phyloP scores from a whole-genome alignment of 768 basidiomycete genomes.

The Boletus huronensis region DNA sequence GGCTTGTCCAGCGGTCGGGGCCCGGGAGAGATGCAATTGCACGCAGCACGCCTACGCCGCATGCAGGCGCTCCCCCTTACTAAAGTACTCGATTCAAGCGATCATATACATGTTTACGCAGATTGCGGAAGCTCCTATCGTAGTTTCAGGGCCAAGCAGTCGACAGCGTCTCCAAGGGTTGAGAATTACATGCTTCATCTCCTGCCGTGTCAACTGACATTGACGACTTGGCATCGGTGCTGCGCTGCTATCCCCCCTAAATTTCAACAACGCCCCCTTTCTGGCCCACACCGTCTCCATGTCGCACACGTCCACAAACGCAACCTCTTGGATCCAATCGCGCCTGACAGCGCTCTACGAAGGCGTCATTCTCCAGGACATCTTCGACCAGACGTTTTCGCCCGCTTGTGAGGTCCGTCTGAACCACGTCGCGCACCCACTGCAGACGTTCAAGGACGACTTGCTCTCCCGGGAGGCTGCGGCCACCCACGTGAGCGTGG shows the following conservation, averaged over 20 bases:
- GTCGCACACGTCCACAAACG: neutral
- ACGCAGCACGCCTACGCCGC: too few relatives aligned
- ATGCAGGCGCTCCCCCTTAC: too few relatives aligned
- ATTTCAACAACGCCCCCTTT: neutral
- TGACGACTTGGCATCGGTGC: neutral
- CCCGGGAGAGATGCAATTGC: too few relatives aligned
- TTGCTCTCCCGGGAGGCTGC: slow-evolving; percentile 20
- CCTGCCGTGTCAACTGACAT: neutral
- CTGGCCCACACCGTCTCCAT: neutral
- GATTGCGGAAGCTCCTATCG: too few relatives aligned
- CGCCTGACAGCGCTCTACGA: slow-evolving; percentile 30
- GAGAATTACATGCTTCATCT: too few relatives aligned
- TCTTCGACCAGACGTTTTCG: slow-evolving; percentile 34
- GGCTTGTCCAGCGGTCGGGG: too few relatives aligned
- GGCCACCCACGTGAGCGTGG: slow-evolving; percentile 21
- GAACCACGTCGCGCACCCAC: slow-evolving; percentile 26
- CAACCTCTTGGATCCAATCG: slow-evolving; percentile 30
- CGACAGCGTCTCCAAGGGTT: too few relatives aligned
- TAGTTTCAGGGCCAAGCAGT: too few relatives aligned
- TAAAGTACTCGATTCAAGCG: too few relatives aligned
- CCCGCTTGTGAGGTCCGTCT: slow-evolving; percentile 31
- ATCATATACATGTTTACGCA: too few relatives aligned
- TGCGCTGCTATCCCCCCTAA: neutral
- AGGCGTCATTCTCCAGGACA: slow-evolving; percentile 6
- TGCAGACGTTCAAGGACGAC: slow-evolving; percentile 29